Base-by-base conservation (phyloP, 352 stramenopile species). In the Phytophthora foliorum region DNA sequence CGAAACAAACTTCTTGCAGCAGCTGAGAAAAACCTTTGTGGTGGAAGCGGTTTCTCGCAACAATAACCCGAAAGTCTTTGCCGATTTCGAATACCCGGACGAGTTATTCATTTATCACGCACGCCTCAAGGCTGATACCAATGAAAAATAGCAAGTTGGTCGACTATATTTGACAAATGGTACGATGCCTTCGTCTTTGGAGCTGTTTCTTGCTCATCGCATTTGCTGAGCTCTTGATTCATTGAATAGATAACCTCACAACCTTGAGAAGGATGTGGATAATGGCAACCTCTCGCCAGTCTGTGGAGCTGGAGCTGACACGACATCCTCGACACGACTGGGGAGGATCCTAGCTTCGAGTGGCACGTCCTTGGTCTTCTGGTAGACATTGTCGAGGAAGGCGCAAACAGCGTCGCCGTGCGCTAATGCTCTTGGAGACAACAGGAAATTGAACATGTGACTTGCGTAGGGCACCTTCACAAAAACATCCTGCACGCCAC, bases 381-480 rank as follows among this genome's bases (percentile, higher is more conserved):
- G 46, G 32, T 85, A 81, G 11, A 86, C 60, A 27, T 89, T 78
- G n/a, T 80, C 64, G 16, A 91, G 78, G 49, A 90, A 91, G 4
- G 65, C 75, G 25, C 75, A 84, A 5, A 89, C 80, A 13, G 83
- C 81, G 41, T 91, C 80, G 9, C 67, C 63, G 60, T 86, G 78
- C 7, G 81, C 83, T 14, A 90, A 63, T 10, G 81, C 66, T 50
- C 83, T 75, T 19, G 82, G 83, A 21, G 83, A 90, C 9, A 85
- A 27, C 27, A 90, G 27, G 54, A 81, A 83, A 49, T 90, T 89
- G 57, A 91, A 91, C 67, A 83, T 84, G 74, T 91, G 83, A 27
- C 78, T 77, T 10, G 81, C 76, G 22, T 71, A 77, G 0, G 80
- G 82, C 9, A 91, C 69, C 38, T 85, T 68, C 11, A 90, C 52